Conservation (phyloP, 352 stramenopile species). For the Phytophthora niederhauseri region DNA sequence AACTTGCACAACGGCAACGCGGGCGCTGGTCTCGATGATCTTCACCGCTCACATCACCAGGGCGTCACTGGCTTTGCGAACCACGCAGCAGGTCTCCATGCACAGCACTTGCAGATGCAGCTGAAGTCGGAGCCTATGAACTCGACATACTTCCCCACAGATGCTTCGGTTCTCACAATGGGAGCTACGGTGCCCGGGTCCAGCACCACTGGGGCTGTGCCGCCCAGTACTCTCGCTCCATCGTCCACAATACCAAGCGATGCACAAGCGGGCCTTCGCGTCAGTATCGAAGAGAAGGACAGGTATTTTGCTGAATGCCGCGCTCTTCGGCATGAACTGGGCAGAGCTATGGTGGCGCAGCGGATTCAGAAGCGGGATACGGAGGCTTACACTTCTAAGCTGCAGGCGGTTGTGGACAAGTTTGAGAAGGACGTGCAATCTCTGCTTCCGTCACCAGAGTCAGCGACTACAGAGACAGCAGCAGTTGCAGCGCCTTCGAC, state of each 20-base stretch:
- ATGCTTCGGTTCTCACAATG: conserved; percentile 69
- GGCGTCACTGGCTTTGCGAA: conserved; percentile 22
- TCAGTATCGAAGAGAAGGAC: conserved; percentile 64
- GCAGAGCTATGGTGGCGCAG: conserved; percentile 51
- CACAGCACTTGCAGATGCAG: conserved; percentile 42
- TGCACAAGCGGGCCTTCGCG: conserved; percentile 42
- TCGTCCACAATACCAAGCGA: conserved; percentile 31
- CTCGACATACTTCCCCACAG: conserved; percentile 70
- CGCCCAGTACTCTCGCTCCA: conserved; percentile 35
- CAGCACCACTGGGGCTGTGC: conserved; percentile 25
- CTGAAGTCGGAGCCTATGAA: conserved; percentile 72
- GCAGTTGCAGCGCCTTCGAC: conserved; percentile 2
- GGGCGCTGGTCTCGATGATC: conserved; percentile 29
- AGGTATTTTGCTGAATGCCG: conserved; percentile 73
- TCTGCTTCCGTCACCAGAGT: conserved; percentile 34
- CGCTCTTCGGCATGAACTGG: conserved; percentile 69
- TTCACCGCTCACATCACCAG: conserved; percentile 37
- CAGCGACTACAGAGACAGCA: conserved; percentile 9
- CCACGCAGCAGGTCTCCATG: conserved; percentile 24
- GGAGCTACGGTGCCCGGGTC: conserved; percentile 31
- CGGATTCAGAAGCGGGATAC: conserved; percentile 49
- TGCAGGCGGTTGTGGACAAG: conserved; percentile 61
- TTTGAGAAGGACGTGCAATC: conserved; percentile 64
- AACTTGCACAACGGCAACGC: conserved; percentile 29
- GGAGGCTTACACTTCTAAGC: conserved; percentile 42